phyloP scores from a whole-genome alignment of 2,329 filamentous ascomycete genomes.

The Corynespora cassiicola region DNA sequence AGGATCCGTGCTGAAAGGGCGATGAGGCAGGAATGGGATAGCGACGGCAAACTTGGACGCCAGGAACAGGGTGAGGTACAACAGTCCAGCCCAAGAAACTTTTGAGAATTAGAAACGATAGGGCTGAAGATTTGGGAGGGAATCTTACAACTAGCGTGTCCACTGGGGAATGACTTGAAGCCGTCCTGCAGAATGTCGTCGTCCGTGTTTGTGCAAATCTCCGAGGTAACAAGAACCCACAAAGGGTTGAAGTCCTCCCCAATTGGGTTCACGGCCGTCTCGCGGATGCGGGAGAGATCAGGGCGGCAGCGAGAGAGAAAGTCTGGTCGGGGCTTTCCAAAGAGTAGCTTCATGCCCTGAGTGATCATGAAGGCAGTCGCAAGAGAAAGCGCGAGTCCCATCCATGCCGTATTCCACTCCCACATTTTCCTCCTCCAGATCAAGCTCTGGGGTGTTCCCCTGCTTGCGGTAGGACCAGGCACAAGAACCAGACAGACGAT shows the following conservation, averaged over 20 bases:
- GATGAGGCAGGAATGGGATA: constrained; percentile 70
- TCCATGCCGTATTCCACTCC: constrained; percentile 87
- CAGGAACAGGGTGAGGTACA: constrained; percentile 87
- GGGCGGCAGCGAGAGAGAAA: constrained; percentile 76
- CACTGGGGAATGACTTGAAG: constrained; percentile 84
- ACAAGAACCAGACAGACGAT: constrained; percentile 73
- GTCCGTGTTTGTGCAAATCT: constrained; percentile 76
- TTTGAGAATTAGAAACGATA: background rate
- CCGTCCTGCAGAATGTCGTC: constrained; percentile 72
- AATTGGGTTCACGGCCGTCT: constrained; percentile 66
- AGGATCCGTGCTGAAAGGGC: constrained; percentile 56
- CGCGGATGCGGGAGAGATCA: constrained; percentile 67
- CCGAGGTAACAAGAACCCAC: constrained; percentile 74
- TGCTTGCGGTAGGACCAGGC: constrained; percentile 72
- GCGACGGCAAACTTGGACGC: constrained; percentile 81
- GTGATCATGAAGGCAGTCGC: constrained; percentile 80
- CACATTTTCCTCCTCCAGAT: constrained; percentile 85
- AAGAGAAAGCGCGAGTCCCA: constrained; percentile 78
- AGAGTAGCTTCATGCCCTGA: constrained; percentile 80
- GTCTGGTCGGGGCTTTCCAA: constrained; percentile 70
- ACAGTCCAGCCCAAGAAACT: constrained; percentile 77
- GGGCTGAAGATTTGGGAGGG: background rate
- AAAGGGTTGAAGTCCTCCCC: constrained; percentile 57
- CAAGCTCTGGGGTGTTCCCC: constrained; percentile 66
- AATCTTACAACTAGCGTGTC: constrained; percentile 70